Evolutionary conservation across 441 rosid genomes (phyloP), one percentile per base, ranked within the genome.

Genomic region (Geranium incanum): DNA sequence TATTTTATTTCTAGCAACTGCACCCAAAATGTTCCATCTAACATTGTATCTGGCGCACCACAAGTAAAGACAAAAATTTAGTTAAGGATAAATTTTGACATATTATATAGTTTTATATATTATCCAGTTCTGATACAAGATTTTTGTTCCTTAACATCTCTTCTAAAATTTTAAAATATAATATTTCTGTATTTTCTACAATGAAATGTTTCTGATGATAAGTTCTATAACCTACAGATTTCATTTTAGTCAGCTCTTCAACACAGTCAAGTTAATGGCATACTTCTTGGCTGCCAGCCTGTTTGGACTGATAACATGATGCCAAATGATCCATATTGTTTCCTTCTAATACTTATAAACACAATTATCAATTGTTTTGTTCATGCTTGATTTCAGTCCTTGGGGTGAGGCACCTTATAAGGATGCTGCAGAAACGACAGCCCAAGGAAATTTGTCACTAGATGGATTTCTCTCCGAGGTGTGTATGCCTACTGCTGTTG

Each of bases 391-490:
- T 70, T 82, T 76, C 88, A 89, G 92, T 79, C 94, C 94, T 12
- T 87, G 94, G 94, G 75, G 73, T 72, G 82, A 72, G 66, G 85
- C 76, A 73, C 90, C 94, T n/a, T 89, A 86, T 37, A 77, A 78
- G 68, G 86, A 87, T 78, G 88, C 88, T 48, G 86, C 82, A 48
- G 92, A 83, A 81, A 87, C 79, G 78, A 83, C 90, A 52, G 45
- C 79, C 16, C 45, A 68, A 52, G 94, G 87, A 75, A 80, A 79
- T 72, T 79, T 86, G 74, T 81, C 89, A 70, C 75, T 84, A 60
- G 77, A 77, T 41, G 89, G 89, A 68, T 89, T 89, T 67, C 74
- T 89, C 37, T 83, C 92, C 62, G 79, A 81, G 92, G 92, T 89
- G 71, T 71, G 86, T 83, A 75, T 74, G 71, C 74, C 74, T 33